Evolutionary conservation across 2,329 filamentous ascomycete species (phyloP), one percentile per base, ranked within the genome.

Genomic region (Paecilomyces formosus): DNA sequence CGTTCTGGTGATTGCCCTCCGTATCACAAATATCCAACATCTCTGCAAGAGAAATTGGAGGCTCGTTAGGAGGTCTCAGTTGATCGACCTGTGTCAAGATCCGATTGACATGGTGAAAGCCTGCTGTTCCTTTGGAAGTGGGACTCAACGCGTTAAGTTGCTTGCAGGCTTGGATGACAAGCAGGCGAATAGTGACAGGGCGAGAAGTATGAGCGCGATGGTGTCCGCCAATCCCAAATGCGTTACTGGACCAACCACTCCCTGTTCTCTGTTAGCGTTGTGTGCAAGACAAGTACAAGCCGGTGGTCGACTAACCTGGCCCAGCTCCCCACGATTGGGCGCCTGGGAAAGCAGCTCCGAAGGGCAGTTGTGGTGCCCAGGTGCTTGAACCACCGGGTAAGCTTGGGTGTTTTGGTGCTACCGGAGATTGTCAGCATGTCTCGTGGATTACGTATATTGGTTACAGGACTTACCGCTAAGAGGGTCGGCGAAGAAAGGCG

Each of bases 1-100:
- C 94, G 67, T 97, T 97, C 60, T 87, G 85, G 1, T 79, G 71
- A 66, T 88, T 95, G 58, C 94, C 94, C 71, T 96, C 90, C 0
- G 93, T 96, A 67, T 97, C 93, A 72, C 90, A 94, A 59, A 95
- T 88, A 58, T 89, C 86, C 45, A 93, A 81, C 65, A 97, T 81
- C 67, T 97, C 92, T 26, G 80, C 81, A 68, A 79, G 85, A 72
- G 63, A 79, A 72, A 79, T 85, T 66, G 78, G 70, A 26, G 80
- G 74, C 59, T 87, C 83, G 57, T 80, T 80, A n/a, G 82, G 76
- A 33, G 78, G 77, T 57, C 86, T 85, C 30, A 89, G 80, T 57
- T 84, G 81, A 9, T 87, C 82, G 64, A 92, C 86, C 67, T 92
- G 81, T 30, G 76, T 78, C 33, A 85, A 79, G 54, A 90, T 81